Evolutionary conservation across 768 basidiomycete species (phyloP).

Genomic region (Naganishia kalamii): DNA sequence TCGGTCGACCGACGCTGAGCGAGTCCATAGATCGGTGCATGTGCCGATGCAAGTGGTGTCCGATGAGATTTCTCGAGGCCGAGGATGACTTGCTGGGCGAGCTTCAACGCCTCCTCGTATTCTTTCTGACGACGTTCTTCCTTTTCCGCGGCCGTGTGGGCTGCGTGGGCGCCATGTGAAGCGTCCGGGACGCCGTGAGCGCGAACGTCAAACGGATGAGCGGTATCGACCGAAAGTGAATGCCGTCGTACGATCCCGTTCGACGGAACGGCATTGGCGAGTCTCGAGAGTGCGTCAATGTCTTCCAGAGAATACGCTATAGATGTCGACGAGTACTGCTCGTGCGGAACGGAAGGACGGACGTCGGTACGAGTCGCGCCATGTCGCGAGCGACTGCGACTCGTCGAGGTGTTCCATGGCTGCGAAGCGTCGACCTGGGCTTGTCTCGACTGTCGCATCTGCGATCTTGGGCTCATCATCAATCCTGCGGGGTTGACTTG

Average conservation of each 20-base stretch:
- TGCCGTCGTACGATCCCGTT: neutral
- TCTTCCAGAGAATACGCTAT: neutral
- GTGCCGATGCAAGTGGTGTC: neutral
- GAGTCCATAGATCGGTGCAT: neutral
- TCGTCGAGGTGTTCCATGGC: neutral
- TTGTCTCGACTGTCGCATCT: conserved; percentile 2
- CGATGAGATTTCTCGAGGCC: neutral
- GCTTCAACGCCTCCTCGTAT: neutral
- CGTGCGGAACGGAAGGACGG: neutral
- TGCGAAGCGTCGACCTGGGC: no score
- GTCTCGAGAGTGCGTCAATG: conserved; percentile 6
- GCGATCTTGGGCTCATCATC: conserved; percentile 2
- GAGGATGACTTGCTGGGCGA: neutral
- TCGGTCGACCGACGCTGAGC: neutral
- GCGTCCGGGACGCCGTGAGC: neutral
- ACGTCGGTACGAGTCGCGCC: neutral
- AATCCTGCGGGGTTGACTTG: no score
- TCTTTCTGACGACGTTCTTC: neutral
- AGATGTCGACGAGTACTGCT: neutral
- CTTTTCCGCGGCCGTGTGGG: neutral
- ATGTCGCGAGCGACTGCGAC: neutral
- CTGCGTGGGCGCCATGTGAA: neutral
- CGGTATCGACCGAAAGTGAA: neutral
- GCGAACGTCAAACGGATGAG: neutral
- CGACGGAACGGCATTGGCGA: neutral